Base-by-base conservation (phyloP, 2,329 filamentous ascomycete genomes). In the Epichloe sylvatica region DNA sequence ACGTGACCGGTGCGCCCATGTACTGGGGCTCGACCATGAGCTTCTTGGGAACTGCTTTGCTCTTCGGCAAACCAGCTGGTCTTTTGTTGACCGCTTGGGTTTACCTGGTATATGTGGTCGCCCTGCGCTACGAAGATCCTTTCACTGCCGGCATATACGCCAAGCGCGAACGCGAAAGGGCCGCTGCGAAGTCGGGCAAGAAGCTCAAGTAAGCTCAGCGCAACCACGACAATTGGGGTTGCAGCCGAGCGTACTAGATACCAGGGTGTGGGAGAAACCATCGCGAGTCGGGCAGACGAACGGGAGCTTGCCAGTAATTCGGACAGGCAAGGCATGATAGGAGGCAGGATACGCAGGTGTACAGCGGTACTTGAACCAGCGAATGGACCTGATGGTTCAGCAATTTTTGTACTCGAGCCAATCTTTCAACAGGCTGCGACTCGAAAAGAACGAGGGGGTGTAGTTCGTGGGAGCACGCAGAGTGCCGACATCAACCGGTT, bases 121-220 rank as follows among this genome's bases (percentile, higher is more conserved):
- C 91, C 11, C 74, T 95, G 62, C 73, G 74, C 59, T 95, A 81
- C 70, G 91, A 97, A 73, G 91, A 97, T 67, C 91, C 91, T 4
- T 98, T 97, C 69, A 98, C 92, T 6, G 80, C 81, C 3, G 86
- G 78, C 56, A 98, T 98, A 62, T 98, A 97, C 67, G 84, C 83
- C 57, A 94, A 92, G 80, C 77, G 86, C 53, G 85, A 89, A 51
- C 68, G 68, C 51, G 73, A 79, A 62, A 71, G 74, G 55, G 74
- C 72, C 33, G 70, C 65, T 45, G 64, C 59, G 47, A 62, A 67
- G 41, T 65, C 69, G 50, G 66, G 65, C 57, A 77, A 78, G 70
- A 79, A 79, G 68, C 64, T 68, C 56, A 70, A 70, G 55, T 78
- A 65, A 69, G 53, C 30, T 8, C 12, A 8, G 33, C 34, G 13